Percentiles rank a stretch among this genome's conserved stretches.
Evolutionary conservation across 176 grass and related monocot species (phyloP).

Genomic region (Cenchrus americanus): DNA sequence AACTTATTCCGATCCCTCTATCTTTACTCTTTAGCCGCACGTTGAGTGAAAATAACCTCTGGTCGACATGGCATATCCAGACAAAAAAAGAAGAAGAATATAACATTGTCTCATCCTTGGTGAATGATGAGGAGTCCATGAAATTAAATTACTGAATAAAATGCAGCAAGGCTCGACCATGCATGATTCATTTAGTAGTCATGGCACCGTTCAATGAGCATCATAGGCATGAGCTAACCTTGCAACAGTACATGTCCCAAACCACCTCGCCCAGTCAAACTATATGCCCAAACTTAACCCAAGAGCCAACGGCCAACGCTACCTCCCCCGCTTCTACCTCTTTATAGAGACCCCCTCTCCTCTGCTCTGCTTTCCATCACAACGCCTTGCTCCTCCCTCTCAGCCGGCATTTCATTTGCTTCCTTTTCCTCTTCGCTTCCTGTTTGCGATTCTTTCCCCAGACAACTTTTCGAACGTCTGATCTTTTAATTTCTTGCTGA

Average conservation of each 20-base stretch:
- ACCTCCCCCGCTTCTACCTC: neutral
- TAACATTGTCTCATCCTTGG: neutral
- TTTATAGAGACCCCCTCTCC: slow-evolving; percentile 32
- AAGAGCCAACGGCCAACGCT: slow-evolving; percentile 27
- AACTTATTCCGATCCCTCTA: neutral
- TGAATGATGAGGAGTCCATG: neutral
- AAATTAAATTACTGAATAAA: neutral
- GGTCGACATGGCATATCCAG: neutral
- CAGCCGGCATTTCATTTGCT: neutral
- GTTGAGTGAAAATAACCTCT: neutral
- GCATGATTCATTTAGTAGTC: neutral
- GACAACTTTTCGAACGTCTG: neutral
- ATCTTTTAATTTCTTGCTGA: neutral
- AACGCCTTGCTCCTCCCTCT: slow-evolving; percentile 1
- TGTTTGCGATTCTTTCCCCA: neutral
- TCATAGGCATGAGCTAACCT: neutral
- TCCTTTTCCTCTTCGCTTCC: neutral
- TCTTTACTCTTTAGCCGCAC: neutral
- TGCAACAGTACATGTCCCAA: neutral
- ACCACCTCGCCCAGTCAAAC: neutral
- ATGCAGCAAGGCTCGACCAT: neutral
- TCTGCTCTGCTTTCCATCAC: neutral
- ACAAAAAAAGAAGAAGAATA: neutral
- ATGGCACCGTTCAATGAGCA: neutral
- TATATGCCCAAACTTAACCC: neutral